Conservation (phyloP, 78 protist genomes). For the Guillardia theta region DNA sequence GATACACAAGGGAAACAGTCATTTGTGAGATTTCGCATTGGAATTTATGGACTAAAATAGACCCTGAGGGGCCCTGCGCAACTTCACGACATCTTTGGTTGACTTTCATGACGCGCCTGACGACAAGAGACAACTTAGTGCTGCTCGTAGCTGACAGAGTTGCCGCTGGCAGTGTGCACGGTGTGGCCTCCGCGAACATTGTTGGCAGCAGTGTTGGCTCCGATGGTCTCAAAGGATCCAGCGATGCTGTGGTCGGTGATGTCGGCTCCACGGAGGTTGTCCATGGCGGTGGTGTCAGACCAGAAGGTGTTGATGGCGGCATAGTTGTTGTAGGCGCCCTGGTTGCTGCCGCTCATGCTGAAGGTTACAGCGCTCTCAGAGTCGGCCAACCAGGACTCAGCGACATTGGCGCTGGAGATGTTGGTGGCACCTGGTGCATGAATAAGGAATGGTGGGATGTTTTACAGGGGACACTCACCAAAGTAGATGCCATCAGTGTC, state of each 20-base stretch:
- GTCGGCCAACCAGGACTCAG: not conserved
- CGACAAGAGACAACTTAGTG: too few species aligned
- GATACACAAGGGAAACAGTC: too few species aligned
- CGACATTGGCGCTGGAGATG: not conserved
- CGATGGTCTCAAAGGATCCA: not conserved
- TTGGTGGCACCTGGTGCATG: not conserved
- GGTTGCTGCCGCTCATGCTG: not conserved
- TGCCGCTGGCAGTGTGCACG: not conserved
- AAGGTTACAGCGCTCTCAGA: not conserved
- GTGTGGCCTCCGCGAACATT: not conserved
- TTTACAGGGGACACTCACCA: too few species aligned
- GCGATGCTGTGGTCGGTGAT: not conserved
- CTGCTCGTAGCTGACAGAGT: too few species aligned
- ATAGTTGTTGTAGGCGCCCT: not conserved
- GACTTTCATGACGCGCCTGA: too few species aligned
- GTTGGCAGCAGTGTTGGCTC: not conserved
- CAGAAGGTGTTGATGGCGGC: not conserved
- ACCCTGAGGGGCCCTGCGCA: too few species aligned
- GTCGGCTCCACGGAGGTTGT: slow-evolving; percentile 1
- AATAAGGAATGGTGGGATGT: too few species aligned
- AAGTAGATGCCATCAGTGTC: too few species aligned
- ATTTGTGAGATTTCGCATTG: too few species aligned
- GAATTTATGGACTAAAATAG: too few species aligned
- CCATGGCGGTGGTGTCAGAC: not conserved
- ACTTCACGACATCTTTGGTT: too few species aligned